A percentile compares a stretch with the other conserved stretches of the same genome.
phyloP scores from a whole-genome alignment of 73 alveolate genomes.

The Paramecium caudatum region DNA sequence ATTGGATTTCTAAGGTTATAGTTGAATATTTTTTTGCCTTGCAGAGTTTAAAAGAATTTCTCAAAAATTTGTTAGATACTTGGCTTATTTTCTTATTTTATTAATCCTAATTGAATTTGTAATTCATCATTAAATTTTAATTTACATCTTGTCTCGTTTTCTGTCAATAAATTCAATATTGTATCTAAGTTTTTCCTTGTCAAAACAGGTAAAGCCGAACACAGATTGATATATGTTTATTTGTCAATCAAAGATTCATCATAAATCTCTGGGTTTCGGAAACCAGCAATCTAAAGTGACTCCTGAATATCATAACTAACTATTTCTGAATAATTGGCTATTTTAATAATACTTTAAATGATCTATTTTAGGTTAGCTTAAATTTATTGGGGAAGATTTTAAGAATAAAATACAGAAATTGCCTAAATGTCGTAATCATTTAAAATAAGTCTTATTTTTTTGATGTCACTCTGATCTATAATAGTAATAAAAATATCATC shows the following conservation, averaged over 20 bases:
- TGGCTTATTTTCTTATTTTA: constrained; percentile 7
- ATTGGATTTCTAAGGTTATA: background rate
- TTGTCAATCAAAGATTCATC: constrained; percentile 13
- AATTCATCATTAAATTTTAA: constrained; percentile 1
- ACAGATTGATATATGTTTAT: background rate
- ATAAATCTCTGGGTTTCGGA: background rate
- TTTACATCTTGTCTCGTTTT: constrained; percentile 22
- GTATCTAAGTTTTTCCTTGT: background rate
- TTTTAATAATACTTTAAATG: background rate
- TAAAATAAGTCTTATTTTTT: background rate
- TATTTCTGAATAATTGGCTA: background rate
- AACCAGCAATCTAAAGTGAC: background rate
- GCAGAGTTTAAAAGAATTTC: background rate
- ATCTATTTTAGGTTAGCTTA: background rate
- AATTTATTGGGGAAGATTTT: background rate
- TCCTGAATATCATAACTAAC: background rate
- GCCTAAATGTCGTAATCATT: background rate
- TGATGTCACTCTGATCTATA: constrained; percentile 3
- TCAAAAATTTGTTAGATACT: background rate
- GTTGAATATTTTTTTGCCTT: background rate
- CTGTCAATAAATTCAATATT: background rate
- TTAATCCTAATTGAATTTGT: constrained; percentile 34
- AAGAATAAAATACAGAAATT: background rate
- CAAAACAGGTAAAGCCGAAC: background rate
- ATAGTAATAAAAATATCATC: background rate